Evolutionary conservation across 148 eudicot genomes (phyloP).

Genomic region (Rheum nobile): DNA sequence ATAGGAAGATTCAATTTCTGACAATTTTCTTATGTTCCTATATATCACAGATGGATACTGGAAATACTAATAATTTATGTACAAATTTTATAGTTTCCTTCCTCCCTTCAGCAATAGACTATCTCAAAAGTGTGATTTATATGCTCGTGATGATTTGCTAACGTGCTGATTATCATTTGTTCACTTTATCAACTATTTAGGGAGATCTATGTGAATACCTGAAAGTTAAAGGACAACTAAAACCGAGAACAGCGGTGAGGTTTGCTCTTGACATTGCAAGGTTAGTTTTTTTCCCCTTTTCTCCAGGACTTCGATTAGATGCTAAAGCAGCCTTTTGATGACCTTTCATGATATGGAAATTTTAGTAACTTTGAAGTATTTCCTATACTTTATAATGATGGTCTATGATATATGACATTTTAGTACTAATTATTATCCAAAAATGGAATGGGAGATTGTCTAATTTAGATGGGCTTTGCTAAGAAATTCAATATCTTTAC

Average conservation of each 20-base stretch:
- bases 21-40: background rate
- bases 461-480: background rate
- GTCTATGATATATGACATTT: background rate
- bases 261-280: slow-evolving; percentile 50
- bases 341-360: background rate
- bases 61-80: background rate
- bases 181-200: slow-evolving; percentile 11
- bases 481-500: background rate
- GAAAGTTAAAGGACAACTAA: slow-evolving; percentile 27
- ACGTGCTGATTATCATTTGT: background rate
- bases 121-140: background rate
- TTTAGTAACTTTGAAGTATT: background rate
- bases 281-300: slow-evolving; percentile 15
- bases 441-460: background rate
- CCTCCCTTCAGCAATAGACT: background rate
- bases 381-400: background rate
- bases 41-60: background rate
- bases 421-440: background rate
- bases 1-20: background rate
- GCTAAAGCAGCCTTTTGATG: background rate
- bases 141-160: background rate
- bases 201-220: slow-evolving; percentile 37
- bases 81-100: background rate
- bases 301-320: background rate
- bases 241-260: slow-evolving; percentile 29